Conservation (phyloP, 208 protist genomes). For the Crithidia sp. region DNA sequence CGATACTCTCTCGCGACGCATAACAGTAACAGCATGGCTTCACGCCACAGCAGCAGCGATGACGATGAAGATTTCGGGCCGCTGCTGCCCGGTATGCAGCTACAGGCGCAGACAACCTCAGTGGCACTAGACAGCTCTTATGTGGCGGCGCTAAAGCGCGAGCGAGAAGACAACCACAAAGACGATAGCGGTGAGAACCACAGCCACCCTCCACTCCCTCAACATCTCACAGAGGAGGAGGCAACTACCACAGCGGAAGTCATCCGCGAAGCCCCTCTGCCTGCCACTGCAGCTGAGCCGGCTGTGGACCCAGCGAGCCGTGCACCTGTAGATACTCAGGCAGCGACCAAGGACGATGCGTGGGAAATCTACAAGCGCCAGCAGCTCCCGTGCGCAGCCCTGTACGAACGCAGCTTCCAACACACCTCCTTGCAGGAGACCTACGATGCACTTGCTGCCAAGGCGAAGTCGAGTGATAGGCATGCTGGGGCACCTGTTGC, state of each 20-base stretch:
- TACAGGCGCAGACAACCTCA: neutral
- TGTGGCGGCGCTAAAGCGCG: neutral
- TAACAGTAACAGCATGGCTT: neutral
- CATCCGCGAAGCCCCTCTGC: too few relatives aligned
- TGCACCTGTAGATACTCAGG: neutral
- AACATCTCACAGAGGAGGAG: too few relatives aligned
- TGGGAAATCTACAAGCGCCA: conserved; percentile 32
- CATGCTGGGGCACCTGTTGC: neutral
- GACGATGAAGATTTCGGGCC: conserved; percentile 72
- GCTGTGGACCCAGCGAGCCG: neutral
- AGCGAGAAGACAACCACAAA: neutral
- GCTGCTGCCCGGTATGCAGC: conserved; percentile 38
- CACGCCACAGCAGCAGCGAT: conserved; percentile 10
- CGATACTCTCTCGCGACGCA: neutral
- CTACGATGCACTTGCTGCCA: conserved; percentile 11
- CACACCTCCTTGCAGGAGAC: conserved; percentile 47
- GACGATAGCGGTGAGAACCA: too few relatives aligned
- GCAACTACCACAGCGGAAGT: too few relatives aligned
- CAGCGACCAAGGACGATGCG: conserved; percentile 2
- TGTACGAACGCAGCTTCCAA: conserved; percentile 76
- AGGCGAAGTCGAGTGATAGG: neutral
- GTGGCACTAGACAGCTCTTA: neutral
- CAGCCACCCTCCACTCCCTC: too few relatives aligned
- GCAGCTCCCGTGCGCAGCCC: conserved; percentile 39
- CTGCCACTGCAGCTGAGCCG: neutral